Evolutionary conservation across 1,284 basidiomycete species (phyloP), one percentile per base, ranked within the genome.

Genomic region (Puccinia coronata): DNA sequence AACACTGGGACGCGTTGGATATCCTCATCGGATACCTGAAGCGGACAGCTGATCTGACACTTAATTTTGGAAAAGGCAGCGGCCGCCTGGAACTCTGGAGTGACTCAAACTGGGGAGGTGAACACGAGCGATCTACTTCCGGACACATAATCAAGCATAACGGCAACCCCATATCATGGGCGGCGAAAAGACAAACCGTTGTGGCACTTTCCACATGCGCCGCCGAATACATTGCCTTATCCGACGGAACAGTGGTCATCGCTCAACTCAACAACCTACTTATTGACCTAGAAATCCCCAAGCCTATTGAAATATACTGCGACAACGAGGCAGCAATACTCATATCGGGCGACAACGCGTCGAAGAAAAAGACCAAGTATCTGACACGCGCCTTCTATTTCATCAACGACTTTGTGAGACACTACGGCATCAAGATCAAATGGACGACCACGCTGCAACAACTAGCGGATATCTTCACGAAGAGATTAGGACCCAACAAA

Each of bases 71-170:
- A 12, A 20, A 14, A 0, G 11, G 3, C 1, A 3, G 12, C 1
- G 47, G n/a, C 28, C 1, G n/a, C 1, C 8, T 77, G n/a, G n/a
- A 65, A 20, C 25, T 63, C 5, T 77, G 61, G 57, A 31, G 36
- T 8, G 75, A 77, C 23, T 41, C 75, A n/a, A 76, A 61, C 31
- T 69, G 61, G 75, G 75, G 75, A 14, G 75, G 75, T 23, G 59
- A 78, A 41, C 70, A 73, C 20, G 36, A 51, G 20, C 28, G 43
- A 2, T 53, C 57, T 31, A 59, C 61, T 1, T 53, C 51, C 18
- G 75, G 75, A 12, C 31, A 31, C 39, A 14, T 78, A 4, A 67
- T 69, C 41, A 51, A 43, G 18, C 28, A 31, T 14, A 34, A 51
- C 20, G 61, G 75, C 6, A 25, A 61, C 34, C 11, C 18, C 5